Base-by-base conservation (phyloP, 2,329 filamentous ascomycete species). In the Diaporthe sp. region DNA sequence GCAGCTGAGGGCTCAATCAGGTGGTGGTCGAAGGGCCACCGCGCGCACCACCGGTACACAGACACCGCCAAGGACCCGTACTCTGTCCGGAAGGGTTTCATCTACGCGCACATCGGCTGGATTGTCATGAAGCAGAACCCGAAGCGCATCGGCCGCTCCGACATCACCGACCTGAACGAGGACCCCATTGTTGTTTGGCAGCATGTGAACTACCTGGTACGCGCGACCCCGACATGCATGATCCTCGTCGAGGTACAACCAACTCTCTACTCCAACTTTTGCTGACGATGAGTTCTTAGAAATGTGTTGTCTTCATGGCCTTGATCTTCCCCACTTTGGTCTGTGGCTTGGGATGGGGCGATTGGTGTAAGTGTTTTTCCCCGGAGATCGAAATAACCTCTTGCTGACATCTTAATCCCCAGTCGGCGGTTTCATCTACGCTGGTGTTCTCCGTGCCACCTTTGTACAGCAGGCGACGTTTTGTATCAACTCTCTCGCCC, bases 101-200 rank as follows among this genome's bases (percentile, higher is more conserved):
- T 95, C 77, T 96, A 96, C 89, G 95, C 91, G 70, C 93, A 95
- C 86, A 87, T 97, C 73, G 94, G 94, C 80, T 97, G 94, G 94
- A 96, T 97, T 94, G 85, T 97, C 81, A 92, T 97, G 89, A 96
- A 96, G 89, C 94, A 97, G 87, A 96, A 97, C 87, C 94, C 94
- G 77, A 96, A 96, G 89, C 90, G 93, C 76, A 94, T 95, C 80
- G 95, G 95, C 80, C 94, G 94, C 76, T 96, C 94, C 83, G 94
- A 97, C 79, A 97, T 97, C 80, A 93, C 93, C 79, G 95, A 97
- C 81, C 87, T 97, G 79, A 97, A 97, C 85, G 94, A 96, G 83
- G 94, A 97, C 81, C 88, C 93, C 59, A 90, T 97, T 73, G 94
- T 97, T 58, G 90, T 96, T 79, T 97, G 93, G 93, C 94, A 97